A percentile compares a stretch with the other conserved stretches of the same genome.
Conservation (phyloP, 2,329 filamentous ascomycete species). For the Penicillium corylophilum region DNA sequence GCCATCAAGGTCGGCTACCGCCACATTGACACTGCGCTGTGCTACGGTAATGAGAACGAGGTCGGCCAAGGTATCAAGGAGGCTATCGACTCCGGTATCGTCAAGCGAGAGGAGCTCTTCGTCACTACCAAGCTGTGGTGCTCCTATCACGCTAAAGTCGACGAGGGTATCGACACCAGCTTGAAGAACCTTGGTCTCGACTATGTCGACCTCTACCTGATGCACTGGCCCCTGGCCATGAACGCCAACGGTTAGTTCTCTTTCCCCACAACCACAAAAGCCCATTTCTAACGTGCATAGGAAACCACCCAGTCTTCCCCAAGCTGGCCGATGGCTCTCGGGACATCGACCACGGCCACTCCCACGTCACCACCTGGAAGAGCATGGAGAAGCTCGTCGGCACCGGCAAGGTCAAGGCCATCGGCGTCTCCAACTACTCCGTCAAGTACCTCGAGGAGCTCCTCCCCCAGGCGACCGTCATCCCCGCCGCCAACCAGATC, state of each 20-base stretch:
- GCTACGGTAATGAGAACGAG: constrained; percentile 66
- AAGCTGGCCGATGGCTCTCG: constrained; percentile 70
- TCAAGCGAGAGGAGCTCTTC: constrained; percentile 77
- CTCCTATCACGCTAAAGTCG: constrained; percentile 70
- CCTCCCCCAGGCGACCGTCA: constrained; percentile 57
- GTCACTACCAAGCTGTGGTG: constrained; percentile 85
- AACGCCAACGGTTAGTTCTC: constrained; percentile 64
- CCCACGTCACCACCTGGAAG: constrained; percentile 75
- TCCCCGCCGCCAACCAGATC: constrained; percentile 75
- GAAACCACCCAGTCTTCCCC: constrained; percentile 58
- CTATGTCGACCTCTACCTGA: constrained; percentile 77
- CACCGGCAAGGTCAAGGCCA: constrained; percentile 55
- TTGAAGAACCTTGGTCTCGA: constrained; percentile 72
- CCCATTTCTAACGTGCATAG: constrained; percentile 9
- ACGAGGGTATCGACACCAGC: constrained; percentile 69
- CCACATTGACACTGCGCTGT: constrained; percentile 41
- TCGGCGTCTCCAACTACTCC: constrained; percentile 62
- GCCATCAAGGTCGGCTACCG: constrained; percentile 52
- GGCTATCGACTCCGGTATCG: constrained; percentile 65
- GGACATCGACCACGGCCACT: constrained; percentile 68
- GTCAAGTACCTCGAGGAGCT: constrained; percentile 55
- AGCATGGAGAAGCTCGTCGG: constrained; percentile 61
- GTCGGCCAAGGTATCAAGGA: constrained; percentile 76
- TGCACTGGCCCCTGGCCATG: constrained; percentile 80
- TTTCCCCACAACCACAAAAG: background rate